Percentiles rank a stretch among this genome's conserved stretches.
Conservation (phyloP, 1,284 basidiomycete species). For the Irpex sp. region DNA sequence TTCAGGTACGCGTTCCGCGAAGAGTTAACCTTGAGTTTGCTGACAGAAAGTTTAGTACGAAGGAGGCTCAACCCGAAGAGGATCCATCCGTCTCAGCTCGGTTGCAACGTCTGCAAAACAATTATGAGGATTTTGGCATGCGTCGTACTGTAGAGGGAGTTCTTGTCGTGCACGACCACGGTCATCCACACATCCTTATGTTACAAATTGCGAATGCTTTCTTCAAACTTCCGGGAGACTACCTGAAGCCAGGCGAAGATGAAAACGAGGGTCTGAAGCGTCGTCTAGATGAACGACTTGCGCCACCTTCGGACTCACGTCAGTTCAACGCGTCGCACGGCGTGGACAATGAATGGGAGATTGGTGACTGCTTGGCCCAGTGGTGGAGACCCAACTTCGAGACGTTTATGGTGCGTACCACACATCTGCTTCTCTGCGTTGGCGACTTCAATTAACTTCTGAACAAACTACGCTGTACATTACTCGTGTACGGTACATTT, state of each 20-base stretch:
- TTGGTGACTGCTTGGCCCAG: constrained; percentile 90
- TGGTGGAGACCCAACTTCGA: constrained; percentile 99
- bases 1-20: constrained; percentile 52
- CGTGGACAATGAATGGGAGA: constrained; percentile 89
- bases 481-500: background rate
- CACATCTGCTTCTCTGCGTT: too few species aligned
- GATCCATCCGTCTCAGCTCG: constrained; percentile 92
- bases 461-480: background rate
- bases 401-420: constrained; percentile 89
- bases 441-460: background rate
- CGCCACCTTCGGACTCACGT: constrained; percentile 61
- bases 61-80: constrained; percentile 94
- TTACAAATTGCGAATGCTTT: constrained; percentile 98
- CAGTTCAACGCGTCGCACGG: constrained; percentile 73
- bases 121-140: constrained; percentile 97
- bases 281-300: constrained; percentile 85
- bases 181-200: constrained; percentile 95
- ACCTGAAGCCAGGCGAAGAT: constrained; percentile 93
- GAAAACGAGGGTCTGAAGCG: constrained; percentile 88
- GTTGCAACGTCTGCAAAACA: constrained; percentile 87
- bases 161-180: constrained; percentile 91
- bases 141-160: constrained; percentile 94
- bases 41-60: constrained; percentile 53
- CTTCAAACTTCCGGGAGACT: constrained; percentile 99
- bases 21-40: background rate